Conservation (phyloP, 2,329 filamentous ascomycete genomes). For the Daldinia sp. region DNA sequence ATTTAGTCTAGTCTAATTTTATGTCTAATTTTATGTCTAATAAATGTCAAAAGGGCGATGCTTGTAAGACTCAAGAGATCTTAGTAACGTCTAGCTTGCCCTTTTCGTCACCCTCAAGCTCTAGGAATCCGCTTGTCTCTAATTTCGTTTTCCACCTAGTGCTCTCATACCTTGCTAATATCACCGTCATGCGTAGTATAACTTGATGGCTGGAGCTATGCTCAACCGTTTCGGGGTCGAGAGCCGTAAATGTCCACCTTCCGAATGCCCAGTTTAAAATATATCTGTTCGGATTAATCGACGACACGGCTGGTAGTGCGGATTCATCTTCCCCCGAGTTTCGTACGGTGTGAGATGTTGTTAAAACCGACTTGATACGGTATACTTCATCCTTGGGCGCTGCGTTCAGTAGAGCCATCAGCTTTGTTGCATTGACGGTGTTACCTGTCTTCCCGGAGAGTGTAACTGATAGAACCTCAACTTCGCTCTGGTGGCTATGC, state of each 20-base stretch:
- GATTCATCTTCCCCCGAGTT: slow-evolving; percentile 60
- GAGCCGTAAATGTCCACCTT: slow-evolving; percentile 86
- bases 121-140: slow-evolving; percentile 64
- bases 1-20: neutral
- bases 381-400: slow-evolving; percentile 95
- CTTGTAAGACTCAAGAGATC: slow-evolving; percentile 44
- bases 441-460: slow-evolving; percentile 57
- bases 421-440: slow-evolving; percentile 64
- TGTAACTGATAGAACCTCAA: slow-evolving; percentile 88
- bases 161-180: slow-evolving; percentile 76
- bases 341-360: slow-evolving; percentile 54
- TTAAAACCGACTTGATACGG: slow-evolving; percentile 81
- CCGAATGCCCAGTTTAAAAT: slow-evolving; percentile 99
- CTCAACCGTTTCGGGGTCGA: slow-evolving; percentile 55
- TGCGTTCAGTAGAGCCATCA: slow-evolving; percentile 71
- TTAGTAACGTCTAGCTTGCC: slow-evolving; percentile 62
- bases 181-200: slow-evolving; percentile 75
- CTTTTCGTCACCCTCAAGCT: slow-evolving; percentile 55
- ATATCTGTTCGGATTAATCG: slow-evolving; percentile 62
- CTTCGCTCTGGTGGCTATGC: slow-evolving; percentile 79
- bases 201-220: slow-evolving; percentile 64
- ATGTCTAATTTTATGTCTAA: neutral
- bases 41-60: neutral
- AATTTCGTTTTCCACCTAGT: slow-evolving; percentile 80
- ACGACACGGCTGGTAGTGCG: slow-evolving; percentile 43